Evolutionary conservation across 2,329 filamentous ascomycete species (phyloP), one percentile per base, ranked within the genome.

Genomic region (Fusarium irregulare): DNA sequence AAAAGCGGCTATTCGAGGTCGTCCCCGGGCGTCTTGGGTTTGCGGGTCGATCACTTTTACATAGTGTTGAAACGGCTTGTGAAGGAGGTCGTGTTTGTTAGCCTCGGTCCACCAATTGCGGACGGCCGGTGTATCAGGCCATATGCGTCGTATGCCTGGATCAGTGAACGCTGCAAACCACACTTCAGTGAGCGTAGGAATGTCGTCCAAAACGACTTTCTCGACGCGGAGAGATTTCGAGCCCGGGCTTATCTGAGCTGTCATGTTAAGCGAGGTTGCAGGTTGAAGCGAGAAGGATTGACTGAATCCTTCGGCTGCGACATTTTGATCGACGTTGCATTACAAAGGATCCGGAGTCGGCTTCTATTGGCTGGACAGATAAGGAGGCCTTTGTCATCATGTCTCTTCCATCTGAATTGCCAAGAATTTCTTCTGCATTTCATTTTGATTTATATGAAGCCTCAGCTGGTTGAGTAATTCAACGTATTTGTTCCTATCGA

Each of bases 151-250:
- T 14, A 72, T 60, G 7, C 41, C 59, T 3, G 59, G 49, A 32
- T 70, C 63, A 6, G 59, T 68, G 20, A 72, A 72, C 12, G 62
- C 66, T 13, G 59, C 66, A 9, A 60, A 72, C 70, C 70, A 72
- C 12, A 72, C 21, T 4, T 73, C 59, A 7, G 58, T 67, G 18
- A 72, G 49, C 4, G 30, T 28, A 8, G 56, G 40, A 3, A 71
- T 23, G 25, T 72, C 70, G 6, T 65, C 54, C 18, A 57, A 28
- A 7, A 49, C 55, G 7, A 53, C 65, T 6, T 48, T 11, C 40
- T 72, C 54, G 4, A 71, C n/a, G 9, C 27, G 37, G 16, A 71
- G 45, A 3, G 41, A 20, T 1, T n/a, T 28, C 14, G 30, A 18
- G 32, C 8, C 21, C 3, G 27, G 13, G 14, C 20, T 32, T 27